phyloP scores from a whole-genome alignment of 306 rosid species.

The Crataegus laevigata region DNA sequence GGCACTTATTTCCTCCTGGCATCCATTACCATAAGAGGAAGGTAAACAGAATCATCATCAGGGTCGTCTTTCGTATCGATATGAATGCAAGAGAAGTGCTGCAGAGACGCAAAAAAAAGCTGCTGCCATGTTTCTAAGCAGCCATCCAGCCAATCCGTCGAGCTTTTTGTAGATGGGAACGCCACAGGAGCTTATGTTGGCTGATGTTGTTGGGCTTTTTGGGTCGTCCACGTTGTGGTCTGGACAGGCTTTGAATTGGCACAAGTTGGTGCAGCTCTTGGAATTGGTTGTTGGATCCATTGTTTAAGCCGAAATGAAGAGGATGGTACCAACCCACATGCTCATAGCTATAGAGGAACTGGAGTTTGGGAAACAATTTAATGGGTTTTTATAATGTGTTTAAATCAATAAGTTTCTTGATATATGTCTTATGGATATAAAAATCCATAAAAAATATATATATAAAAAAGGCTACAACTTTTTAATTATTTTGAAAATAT shows the following conservation, averaged over 20 bases:
- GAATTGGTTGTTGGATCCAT: background rate
- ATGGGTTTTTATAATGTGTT: background rate
- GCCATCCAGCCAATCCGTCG: slow-evolving; percentile 15
- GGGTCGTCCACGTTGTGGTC: background rate
- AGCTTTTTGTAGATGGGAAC: background rate
- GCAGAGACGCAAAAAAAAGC: slow-evolving; percentile 15
- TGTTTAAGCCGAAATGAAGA: background rate
- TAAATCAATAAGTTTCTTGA: background rate
- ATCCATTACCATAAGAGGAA: background rate
- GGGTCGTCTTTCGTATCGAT: slow-evolving; percentile 16
- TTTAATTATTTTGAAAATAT: too few relatives aligned
- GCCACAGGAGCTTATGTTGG: background rate
- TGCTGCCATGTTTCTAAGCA: background rate
- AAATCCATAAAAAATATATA: too few relatives aligned
- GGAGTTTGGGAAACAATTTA: background rate
- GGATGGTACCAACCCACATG: background rate
- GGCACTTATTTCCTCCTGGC: background rate
- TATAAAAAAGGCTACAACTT: too few relatives aligned
- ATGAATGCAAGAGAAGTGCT: slow-evolving; percentile 15
- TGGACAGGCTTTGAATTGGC: background rate
- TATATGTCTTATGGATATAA: background rate
- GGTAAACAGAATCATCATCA: background rate
- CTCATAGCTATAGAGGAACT: background rate
- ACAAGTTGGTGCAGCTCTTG: slow-evolving; percentile 7
- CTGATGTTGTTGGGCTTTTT: background rate